phyloP scores from a whole-genome alignment of 208 protist species.

The Leishmania amazonensis region DNA sequence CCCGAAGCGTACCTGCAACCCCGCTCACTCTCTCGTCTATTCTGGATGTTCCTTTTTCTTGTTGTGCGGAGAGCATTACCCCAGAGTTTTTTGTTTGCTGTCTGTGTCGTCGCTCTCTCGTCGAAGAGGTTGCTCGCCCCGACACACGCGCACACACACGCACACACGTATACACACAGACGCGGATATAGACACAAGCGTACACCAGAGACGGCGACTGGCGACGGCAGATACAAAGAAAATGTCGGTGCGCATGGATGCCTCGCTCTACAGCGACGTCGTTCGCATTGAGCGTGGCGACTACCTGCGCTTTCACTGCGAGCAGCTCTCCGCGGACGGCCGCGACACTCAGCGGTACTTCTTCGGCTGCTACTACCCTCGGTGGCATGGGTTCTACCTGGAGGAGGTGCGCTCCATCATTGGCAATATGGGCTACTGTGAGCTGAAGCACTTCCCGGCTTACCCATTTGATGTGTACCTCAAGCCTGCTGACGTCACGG shows the following conservation, averaged over 20 bases:
- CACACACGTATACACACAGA: background rate
- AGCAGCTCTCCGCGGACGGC: constrained; percentile 65
- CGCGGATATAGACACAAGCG: background rate
- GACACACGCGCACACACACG: background rate
- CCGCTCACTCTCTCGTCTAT: background rate
- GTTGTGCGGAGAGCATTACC: background rate
- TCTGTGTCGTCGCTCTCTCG: background rate
- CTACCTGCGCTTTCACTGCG: constrained; percentile 83
- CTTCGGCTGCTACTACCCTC: constrained; percentile 89
- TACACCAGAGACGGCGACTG: background rate
- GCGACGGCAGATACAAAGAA: background rate
- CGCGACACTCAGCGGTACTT: constrained; percentile 87
- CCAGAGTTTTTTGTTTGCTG: background rate
- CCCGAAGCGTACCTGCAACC: background rate
- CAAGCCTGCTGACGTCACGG: constrained; percentile 11
- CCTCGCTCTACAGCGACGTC: constrained; percentile 82
- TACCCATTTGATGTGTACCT: constrained; percentile 87
- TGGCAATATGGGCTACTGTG: constrained; percentile 75
- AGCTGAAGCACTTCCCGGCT: constrained; percentile 74
- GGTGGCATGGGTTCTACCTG: constrained; percentile 90
- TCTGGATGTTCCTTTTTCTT: background rate
- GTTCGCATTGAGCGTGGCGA: constrained; percentile 82
- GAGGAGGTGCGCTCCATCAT: constrained; percentile 89
- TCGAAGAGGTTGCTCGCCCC: background rate
- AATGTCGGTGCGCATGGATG: constrained; percentile 80